A percentile compares a stretch with the other conserved stretches of the same genome.
These are phyloP conservation scores for Dictyostelium capitatum DNA, from an alignment of 78 protist species.

Conservation along the genomic window DNA sequence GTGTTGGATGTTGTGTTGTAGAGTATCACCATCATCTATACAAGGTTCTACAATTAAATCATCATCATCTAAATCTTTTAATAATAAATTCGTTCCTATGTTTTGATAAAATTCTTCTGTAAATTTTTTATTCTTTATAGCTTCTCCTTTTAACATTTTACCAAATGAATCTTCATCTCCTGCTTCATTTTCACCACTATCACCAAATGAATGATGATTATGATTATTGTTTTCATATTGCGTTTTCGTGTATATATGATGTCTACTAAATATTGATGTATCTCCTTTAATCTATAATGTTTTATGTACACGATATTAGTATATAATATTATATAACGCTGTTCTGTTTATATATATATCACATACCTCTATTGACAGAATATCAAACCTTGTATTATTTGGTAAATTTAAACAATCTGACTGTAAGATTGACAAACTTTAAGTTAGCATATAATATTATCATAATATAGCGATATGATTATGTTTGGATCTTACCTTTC, in stretches of 20 bases:
- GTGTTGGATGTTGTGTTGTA: background rate
- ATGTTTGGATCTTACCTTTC: slow-evolving; percentile 1
- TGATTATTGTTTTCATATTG: background rate
- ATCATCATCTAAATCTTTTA: too few species aligned
- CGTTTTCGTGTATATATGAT: background rate
- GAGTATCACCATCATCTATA: background rate
- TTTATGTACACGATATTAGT: too few species aligned
- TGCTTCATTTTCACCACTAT: too few species aligned
- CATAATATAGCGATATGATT: too few species aligned
- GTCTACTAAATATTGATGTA: slow-evolving; percentile 11
- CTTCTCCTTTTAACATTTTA: background rate
- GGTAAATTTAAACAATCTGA: slow-evolving; percentile 15
- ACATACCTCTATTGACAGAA: background rate
- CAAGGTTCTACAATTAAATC: too few species aligned
- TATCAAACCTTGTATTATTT: slow-evolving; percentile 16
- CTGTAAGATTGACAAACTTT: background rate
- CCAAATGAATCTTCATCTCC: too few species aligned
- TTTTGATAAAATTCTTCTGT: too few species aligned
- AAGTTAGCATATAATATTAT: background rate
- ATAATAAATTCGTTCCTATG: too few species aligned
- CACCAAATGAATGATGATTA: background rate
- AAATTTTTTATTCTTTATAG: too few species aligned
- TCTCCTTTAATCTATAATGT: slow-evolving; percentile 18
- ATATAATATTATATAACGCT: too few species aligned
- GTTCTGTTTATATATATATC: too few species aligned